Evolutionary conservation across 176 grass and related monocot species (phyloP).

Genomic region (Zoysia japonica): DNA sequence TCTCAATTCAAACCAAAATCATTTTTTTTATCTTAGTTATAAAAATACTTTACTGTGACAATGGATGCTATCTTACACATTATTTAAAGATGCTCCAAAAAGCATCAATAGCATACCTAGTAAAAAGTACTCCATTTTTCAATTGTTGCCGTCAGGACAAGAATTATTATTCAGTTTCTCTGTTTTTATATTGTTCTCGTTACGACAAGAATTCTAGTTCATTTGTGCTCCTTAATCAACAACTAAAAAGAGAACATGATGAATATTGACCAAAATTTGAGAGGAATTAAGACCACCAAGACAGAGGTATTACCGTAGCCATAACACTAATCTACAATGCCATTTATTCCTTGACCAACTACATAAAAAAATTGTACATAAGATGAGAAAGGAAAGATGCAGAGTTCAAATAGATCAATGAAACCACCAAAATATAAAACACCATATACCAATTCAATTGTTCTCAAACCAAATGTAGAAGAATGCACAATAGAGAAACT

Average conservation of each 20-base stretch:
- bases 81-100: background rate
- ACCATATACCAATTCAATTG: slow-evolving; percentile 29
- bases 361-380: background rate
- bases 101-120: slow-evolving; percentile 38
- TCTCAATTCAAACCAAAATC: slow-evolving; percentile 22
- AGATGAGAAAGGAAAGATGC: background rate
- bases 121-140: background rate
- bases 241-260: slow-evolving; percentile 6
- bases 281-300: slow-evolving; percentile 7
- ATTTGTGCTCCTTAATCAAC: background rate
- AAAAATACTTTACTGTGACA: background rate
- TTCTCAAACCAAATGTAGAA: slow-evolving; percentile 28
- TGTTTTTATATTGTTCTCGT: no score
- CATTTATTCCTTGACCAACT: slow-evolving; percentile 43
- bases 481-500: background rate
- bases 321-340: background rate
- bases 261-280: slow-evolving; percentile 32
- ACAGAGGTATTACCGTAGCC: slow-evolving; percentile 16
- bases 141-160: no score
- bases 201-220: no score
- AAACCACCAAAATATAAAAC: slow-evolving; percentile 22
- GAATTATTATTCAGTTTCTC: no score
- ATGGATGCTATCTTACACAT: background rate
- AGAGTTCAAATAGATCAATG: slow-evolving; percentile 26
- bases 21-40: background rate